Evolutionary conservation across 1,284 basidiomycete genomes (phyloP), one percentile per base, ranked within the genome.

Genomic region (Bjerkandera adusta): DNA sequence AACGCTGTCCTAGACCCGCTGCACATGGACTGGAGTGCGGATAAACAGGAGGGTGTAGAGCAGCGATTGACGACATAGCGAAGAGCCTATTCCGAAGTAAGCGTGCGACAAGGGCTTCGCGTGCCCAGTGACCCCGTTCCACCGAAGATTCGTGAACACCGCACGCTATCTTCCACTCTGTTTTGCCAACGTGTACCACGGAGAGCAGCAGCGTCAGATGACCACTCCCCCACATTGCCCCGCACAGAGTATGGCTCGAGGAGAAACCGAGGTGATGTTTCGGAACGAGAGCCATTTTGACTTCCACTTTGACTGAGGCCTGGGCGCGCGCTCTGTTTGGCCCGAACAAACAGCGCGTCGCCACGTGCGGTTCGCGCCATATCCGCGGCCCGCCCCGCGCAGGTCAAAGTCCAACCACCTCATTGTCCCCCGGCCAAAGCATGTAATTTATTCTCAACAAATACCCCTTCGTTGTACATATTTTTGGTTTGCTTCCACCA

Each of bases 191-290:
- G n/a, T n/a, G n/a, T n/a, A n/a, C n/a, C n/a, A n/a, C n/a, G n/a
- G n/a, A n/a, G n/a, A n/a, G n/a, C n/a, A n/a, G n/a, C n/a, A n/a
- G 12, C 4, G 16, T 41, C 51, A 54, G 43, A 34, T 57, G 50
- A 57, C 48, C 20, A 22, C 37, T 36, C 10, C 25, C 42, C 45
- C 20, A 27, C n/a, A 33, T 46, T n/a, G 33, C n/a, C 40, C n/a
- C n/a, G n/a, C n/a, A n/a, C n/a, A n/a, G n/a, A n/a, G 32, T 24
- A 43, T 15, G 16, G n/a, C 15, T 24, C 16, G 37, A 58, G 61
- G 61, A 62, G 44, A 60, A 62, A 61, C 49, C 43, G 34, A 58
- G 61, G 61, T 49, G 50, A 57, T 57, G 59, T 46, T 50, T 63
- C 63, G 63, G 61, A 55, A 34, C 18, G 21, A 39, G 18, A 24